Evolutionary conservation across 495 filamentous ascomycete species (phyloP).

Genomic region (Aspergillus panamensis): DNA sequence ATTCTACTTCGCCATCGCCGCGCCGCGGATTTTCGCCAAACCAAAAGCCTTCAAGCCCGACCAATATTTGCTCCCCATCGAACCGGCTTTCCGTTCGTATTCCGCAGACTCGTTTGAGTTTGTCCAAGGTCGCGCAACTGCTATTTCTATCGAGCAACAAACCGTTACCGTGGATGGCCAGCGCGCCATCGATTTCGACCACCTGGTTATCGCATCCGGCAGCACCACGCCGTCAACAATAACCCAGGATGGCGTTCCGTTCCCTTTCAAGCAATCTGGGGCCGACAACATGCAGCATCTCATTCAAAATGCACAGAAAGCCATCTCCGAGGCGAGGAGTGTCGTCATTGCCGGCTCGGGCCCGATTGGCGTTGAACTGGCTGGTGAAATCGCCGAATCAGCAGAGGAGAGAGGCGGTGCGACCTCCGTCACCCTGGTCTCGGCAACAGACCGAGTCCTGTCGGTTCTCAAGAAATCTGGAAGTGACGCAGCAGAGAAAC

Average conservation of each 20-base stretch:
- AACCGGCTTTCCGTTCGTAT: constrained; percentile 50
- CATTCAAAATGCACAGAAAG: constrained; percentile 42
- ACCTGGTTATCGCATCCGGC: constrained; percentile 53
- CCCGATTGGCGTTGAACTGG: constrained; percentile 61
- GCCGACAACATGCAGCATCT: constrained; percentile 34
- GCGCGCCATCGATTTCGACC: constrained; percentile 43
- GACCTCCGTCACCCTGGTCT: constrained; percentile 44
- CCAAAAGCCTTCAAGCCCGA: constrained; percentile 37
- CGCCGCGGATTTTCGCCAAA: constrained; percentile 45
- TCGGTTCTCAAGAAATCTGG: constrained; percentile 27
- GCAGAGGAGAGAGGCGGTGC: constrained; percentile 29
- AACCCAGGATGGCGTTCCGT: constrained; percentile 34
- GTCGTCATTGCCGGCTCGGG: constrained; percentile 69
- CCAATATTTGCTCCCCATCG: constrained; percentile 49
- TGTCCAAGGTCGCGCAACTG: constrained; percentile 50
- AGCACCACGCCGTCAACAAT: constrained; percentile 45
- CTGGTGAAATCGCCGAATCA: constrained; percentile 55
- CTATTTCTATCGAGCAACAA: constrained; percentile 44
- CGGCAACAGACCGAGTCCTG: constrained; percentile 33
- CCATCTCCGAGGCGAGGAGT: constrained; percentile 50
- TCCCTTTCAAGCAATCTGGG: constrained; percentile 51
- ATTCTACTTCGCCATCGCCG: constrained; percentile 53
- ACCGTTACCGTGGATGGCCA: constrained; percentile 39
- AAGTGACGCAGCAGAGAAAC: constrained; percentile 26
- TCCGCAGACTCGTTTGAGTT: constrained; percentile 49